Evolutionary conservation across 495 filamentous ascomycete species (phyloP), one percentile per base, ranked within the genome.

Genomic region (Choiromyces venosus): DNA sequence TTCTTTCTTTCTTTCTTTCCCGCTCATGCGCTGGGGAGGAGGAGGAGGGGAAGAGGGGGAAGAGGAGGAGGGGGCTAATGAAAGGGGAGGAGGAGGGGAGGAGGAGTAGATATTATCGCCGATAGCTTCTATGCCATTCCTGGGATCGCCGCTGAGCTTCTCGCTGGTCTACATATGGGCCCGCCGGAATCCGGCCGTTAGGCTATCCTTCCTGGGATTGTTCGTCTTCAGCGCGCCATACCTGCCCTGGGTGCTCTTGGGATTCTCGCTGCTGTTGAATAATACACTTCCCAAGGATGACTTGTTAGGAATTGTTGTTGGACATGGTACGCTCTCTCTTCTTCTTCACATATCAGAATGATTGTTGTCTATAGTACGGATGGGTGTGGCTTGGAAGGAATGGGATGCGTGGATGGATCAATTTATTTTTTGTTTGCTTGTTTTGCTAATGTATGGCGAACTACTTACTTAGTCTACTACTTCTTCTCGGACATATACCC

Each of bases 81-180:
- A 14, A 19, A 10, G 5, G 9, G 21, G 7, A 10, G 21, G 8
- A 7, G 5, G 42, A 10, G 5, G 9, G 21, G 7, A 10, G 21
- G 8, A 7, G 5, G 9, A 38, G 36, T 39, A 79, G 77, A 67
- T 84, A 37, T 87, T 98, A 42, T 96, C 93, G 56, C 94, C 95
- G 0, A 84, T 98, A 52, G 86, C 91, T 33, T 91, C 90, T 39
- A 92, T 97, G 83, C 92, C 92, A 0, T 99, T 97, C 84, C 89
- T 99, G 16, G 95, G 95, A 40, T 90, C 92, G 39, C 92, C 96
- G 25, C 86, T 98, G 21, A 95, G 91, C 9, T 94, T 91, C 64
- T 94, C 90, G 14, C 84, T 99, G 67, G 94, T 97, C n/a, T 99
- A 99, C 82, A 96, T 99, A 81, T 99, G 95, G 95, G 93, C 93